Evolutionary conservation across 768 basidiomycete species (phyloP).

Genomic region (Podaxis carcinomalis): DNA sequence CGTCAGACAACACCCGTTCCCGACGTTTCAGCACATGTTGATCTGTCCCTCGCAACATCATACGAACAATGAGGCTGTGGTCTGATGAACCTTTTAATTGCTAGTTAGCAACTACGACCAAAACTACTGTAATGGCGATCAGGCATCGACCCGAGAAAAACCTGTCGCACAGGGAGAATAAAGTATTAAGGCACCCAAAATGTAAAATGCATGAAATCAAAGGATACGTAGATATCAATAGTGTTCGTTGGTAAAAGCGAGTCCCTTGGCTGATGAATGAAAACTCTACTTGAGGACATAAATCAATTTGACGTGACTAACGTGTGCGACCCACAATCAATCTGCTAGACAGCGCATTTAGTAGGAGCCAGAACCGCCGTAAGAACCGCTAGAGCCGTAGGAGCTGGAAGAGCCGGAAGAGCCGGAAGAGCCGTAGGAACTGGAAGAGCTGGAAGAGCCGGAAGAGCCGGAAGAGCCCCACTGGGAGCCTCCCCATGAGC

Average conservation of each 20-base stretch:
- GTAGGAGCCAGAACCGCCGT: slow-evolving; percentile 26
- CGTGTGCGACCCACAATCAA: slow-evolving; percentile 13
- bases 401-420: slow-evolving; percentile 20
- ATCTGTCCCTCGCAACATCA: neutral
- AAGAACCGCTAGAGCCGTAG: slow-evolving; percentile 20
- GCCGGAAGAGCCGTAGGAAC: neutral
- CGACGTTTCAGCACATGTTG: neutral
- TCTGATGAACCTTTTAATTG: slow-evolving; percentile 5
- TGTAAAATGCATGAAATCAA: slow-evolving; percentile 31
- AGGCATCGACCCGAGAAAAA: slow-evolving; percentile 15
- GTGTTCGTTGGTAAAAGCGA: slow-evolving; percentile 23
- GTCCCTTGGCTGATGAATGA: slow-evolving; percentile 20
- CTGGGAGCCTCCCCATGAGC: slow-evolving; percentile 11
- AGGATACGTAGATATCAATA: slow-evolving; percentile 29
- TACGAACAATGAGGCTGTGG: neutral
- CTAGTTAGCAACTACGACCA: neutral
- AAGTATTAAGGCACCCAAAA: slow-evolving; percentile 38
- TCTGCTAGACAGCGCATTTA: slow-evolving; percentile 13
- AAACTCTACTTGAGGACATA: slow-evolving; percentile 31
- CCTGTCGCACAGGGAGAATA: slow-evolving; percentile 25
- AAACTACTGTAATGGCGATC: slow-evolving; percentile 6
- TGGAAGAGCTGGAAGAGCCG: neutral
- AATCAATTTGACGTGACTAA: slow-evolving; percentile 25
- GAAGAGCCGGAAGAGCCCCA: slow-evolving; percentile 11
- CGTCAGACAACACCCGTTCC: neutral